Percentiles rank a stretch among this genome's conserved stretches.
phyloP scores from a whole-genome alignment of 2,329 filamentous ascomycete genomes.

The Acrocalymma vagum region DNA sequence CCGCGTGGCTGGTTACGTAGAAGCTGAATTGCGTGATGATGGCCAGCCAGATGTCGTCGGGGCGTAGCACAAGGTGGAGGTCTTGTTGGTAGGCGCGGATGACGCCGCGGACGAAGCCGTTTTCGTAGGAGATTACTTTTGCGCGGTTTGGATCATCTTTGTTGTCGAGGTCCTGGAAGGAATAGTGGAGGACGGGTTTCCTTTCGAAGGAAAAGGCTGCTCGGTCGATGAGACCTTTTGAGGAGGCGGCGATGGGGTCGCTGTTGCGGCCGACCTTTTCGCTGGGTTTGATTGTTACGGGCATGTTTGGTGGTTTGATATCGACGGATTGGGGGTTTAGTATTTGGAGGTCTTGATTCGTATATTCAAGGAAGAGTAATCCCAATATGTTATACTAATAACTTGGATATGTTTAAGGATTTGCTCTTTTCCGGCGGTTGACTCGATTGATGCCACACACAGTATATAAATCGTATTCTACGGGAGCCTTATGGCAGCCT shows the following conservation, averaged over 20 bases:
- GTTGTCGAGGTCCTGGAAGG: slow-evolving; percentile 1
- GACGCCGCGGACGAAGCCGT: slow-evolving; percentile 17
- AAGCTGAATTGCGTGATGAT: slow-evolving; percentile 27
- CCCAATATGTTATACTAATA: no score
- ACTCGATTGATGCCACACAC: no score
- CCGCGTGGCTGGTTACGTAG: slow-evolving; percentile 23
- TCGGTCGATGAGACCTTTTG: not conserved
- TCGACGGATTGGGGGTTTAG: no score
- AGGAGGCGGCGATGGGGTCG: not conserved
- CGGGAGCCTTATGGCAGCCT: no score
- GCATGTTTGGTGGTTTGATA: no score
- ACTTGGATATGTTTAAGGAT: no score
- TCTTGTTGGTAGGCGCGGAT: slow-evolving; percentile 15
- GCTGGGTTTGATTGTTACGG: slow-evolving; percentile 2
- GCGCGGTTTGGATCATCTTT: not conserved
- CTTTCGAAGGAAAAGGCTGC: not conserved
- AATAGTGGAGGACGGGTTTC: slow-evolving; percentile 1
- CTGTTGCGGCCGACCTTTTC: slow-evolving; percentile 1
- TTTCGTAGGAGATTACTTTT: slow-evolving; percentile 3
- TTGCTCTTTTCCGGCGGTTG: no score
- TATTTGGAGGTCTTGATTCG: no score
- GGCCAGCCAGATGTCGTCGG: slow-evolving; percentile 31
- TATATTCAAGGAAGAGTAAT: no score
- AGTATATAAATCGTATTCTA: no score
- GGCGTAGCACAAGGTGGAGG: slow-evolving; percentile 26